phyloP scores from a whole-genome alignment of 371 early-diverging fungal species.

The Apophysomyces sp. region DNA sequence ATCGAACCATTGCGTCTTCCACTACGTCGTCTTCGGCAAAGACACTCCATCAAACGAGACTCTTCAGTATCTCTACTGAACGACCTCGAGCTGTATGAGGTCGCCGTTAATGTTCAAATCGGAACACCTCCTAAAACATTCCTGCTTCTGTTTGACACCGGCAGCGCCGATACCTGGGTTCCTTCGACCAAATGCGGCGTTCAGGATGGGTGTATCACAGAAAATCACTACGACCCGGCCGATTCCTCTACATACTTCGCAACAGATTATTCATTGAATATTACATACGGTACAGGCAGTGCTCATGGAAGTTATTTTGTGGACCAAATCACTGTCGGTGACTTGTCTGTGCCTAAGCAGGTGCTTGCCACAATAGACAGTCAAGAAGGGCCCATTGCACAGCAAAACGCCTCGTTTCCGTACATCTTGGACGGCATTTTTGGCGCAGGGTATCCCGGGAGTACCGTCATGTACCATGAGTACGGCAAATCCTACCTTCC shows the following conservation, averaged over 20 bases:
- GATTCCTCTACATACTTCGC: constrained; percentile 17
- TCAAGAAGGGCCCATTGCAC: constrained; percentile 16
- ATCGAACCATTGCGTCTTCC: constrained; percentile 14
- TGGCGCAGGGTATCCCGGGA: constrained; percentile 20
- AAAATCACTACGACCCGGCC: constrained; percentile 9
- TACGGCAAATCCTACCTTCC: constrained; percentile 15
- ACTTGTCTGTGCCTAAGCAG: constrained; percentile 14
- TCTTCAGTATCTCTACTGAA: constrained; percentile 19
- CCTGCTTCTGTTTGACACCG: constrained; percentile 67
- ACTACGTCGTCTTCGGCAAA: constrained; percentile 5
- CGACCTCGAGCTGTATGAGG: constrained; percentile 29
- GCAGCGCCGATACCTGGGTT: constrained; percentile 64
- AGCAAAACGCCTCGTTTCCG: constrained; percentile 8
- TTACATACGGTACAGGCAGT: constrained; percentile 18
- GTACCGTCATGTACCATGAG: constrained; percentile 13
- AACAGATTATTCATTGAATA: constrained; percentile 11
- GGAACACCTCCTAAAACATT: constrained; percentile 67
- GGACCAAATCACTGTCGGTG: constrained; percentile 16
- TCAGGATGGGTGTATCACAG: constrained; percentile 17
- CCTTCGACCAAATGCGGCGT: constrained; percentile 38
- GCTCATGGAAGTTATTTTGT: constrained; percentile 18
- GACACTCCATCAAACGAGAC: neutral
- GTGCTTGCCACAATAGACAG: constrained; percentile 13
- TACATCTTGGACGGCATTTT: constrained; percentile 24
- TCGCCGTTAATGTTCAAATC: constrained; percentile 45